Evolutionary conservation across 306 rosid species (phyloP).

Genomic region (Clitoria ternatea): DNA sequence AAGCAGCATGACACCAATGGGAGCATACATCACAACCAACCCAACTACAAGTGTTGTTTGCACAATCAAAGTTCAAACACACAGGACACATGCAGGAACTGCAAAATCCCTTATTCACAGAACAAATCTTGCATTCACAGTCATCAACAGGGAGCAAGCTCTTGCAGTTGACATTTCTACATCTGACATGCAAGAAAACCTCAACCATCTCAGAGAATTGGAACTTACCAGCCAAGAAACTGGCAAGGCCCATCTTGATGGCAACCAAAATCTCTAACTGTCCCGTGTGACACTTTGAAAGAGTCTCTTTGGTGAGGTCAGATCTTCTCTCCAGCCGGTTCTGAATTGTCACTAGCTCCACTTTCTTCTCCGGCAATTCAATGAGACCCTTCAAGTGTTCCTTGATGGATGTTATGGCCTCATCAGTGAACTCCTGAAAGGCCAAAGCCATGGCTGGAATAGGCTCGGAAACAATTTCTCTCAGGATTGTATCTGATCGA

Average conservation of each 20-base stretch:
- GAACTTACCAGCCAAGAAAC: slow-evolving; percentile 49
- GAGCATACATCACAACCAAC: slow-evolving; percentile 87
- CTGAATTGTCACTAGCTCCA: slow-evolving; percentile 50
- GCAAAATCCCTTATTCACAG: slow-evolving; percentile 67
- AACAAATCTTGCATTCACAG: slow-evolving; percentile 82
- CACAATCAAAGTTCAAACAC: slow-evolving; percentile 81
- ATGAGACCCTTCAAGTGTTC: slow-evolving; percentile 56
- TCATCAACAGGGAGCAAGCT: slow-evolving; percentile 67
- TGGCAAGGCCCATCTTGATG: slow-evolving; percentile 61
- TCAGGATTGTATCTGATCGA: slow-evolving; percentile 57
- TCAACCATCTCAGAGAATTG: slow-evolving; percentile 57
- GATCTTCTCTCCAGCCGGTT: slow-evolving; percentile 55
- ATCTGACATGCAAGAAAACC: slow-evolving; percentile 57
- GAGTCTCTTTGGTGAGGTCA: slow-evolving; percentile 65
- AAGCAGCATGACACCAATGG: slow-evolving; percentile 89
- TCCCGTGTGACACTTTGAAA: slow-evolving; percentile 58
- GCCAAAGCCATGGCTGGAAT: slow-evolving; percentile 43
- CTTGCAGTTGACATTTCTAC: slow-evolving; percentile 68
- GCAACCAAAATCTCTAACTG: slow-evolving; percentile 66
- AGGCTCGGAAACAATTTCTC: slow-evolving; percentile 51
- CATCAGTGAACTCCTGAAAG: slow-evolving; percentile 64
- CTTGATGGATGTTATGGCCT: slow-evolving; percentile 38
- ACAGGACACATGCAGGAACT: slow-evolving; percentile 85
- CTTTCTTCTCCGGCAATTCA: slow-evolving; percentile 53
- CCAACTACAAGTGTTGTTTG: slow-evolving; percentile 85